phyloP scores from a whole-genome alignment of 2,329 filamentous ascomycete genomes.

The Fusarium sambucinum region DNA sequence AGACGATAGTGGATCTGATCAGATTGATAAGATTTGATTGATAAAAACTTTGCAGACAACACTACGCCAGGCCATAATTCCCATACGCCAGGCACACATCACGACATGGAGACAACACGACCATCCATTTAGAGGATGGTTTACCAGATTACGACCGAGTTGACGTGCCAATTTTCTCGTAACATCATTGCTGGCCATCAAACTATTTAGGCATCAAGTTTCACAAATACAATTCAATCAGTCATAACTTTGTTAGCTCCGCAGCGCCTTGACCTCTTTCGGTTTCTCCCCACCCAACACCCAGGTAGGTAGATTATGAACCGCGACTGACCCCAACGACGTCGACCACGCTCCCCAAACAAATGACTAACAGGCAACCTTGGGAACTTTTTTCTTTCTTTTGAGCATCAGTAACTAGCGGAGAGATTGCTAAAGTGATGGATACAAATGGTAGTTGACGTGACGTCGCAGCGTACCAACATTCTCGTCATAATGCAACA shows the following conservation, averaged over 20 bases:
- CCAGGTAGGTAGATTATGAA: background rate
- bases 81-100: slow-evolving; percentile 40
- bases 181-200: slow-evolving; percentile 24
- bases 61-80: slow-evolving; percentile 39
- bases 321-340: slow-evolving; percentile 1
- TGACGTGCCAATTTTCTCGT: slow-evolving; percentile 24
- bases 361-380: background rate
- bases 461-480: slow-evolving; percentile 12
- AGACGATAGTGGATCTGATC: slow-evolving; percentile 54
- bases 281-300: slow-evolving; percentile 12
- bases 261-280: slow-evolving; percentile 20
- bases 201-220: slow-evolving; percentile 22
- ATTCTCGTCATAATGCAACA: slow-evolving; percentile 26
- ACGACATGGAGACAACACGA: background rate
- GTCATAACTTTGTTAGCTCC: slow-evolving; percentile 26
- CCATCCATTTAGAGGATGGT: slow-evolving; percentile 10
- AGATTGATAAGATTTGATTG: slow-evolving; percentile 65
- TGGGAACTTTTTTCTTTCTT: background rate
- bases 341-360: slow-evolving; percentile 9
- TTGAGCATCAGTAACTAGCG: background rate
- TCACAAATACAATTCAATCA: slow-evolving; percentile 21
- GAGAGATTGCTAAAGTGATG: background rate
- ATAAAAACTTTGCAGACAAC: slow-evolving; percentile 52
- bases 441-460: slow-evolving; percentile 11
- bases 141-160: slow-evolving; percentile 32